Conservation (phyloP, 257 asterid species). For the Solanum bulbocastanum region DNA sequence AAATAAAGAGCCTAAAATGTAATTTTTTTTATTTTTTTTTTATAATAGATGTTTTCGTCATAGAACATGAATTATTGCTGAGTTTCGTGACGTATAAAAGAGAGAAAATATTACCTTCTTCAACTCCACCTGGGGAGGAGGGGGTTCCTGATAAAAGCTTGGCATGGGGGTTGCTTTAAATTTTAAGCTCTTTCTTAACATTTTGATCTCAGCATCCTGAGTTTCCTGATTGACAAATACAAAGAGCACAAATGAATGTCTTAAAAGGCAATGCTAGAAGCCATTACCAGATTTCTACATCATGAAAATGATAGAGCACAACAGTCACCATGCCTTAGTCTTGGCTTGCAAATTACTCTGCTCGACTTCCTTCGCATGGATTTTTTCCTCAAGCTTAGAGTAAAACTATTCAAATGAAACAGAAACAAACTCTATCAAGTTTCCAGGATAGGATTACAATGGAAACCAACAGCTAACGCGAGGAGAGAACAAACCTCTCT, state of each 20-base stretch:
- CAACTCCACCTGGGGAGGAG: constrained; percentile 63
- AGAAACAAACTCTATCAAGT: background rate
- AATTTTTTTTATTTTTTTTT: background rate
- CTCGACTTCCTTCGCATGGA: constrained; percentile 74
- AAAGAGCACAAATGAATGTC: background rate
- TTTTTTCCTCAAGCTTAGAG: constrained; percentile 70
- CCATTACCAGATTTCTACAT: background rate
- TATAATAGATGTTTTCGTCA: background rate
- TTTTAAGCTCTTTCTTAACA: constrained; percentile 54
- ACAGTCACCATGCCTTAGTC: constrained; percentile 33
- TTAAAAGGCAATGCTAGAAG: background rate
- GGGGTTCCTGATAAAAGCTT: constrained; percentile 79
- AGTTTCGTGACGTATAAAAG: background rate
- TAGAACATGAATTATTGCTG: background rate
- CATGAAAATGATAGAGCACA: background rate
- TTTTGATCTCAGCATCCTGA: constrained; percentile 66
- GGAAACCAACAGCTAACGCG: background rate
- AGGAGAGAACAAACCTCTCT: constrained; percentile 11
- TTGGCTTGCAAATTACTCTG: constrained; percentile 48
- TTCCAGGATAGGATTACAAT: background rate
- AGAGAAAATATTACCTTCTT: constrained; percentile 46
- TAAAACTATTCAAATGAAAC: constrained; percentile 40
- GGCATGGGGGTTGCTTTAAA: constrained; percentile 89
- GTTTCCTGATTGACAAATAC: constrained; percentile 37
- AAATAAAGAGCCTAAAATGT: background rate